Conservation (phyloP, 257 asterid genomes). For the Solanum tacnaense region DNA sequence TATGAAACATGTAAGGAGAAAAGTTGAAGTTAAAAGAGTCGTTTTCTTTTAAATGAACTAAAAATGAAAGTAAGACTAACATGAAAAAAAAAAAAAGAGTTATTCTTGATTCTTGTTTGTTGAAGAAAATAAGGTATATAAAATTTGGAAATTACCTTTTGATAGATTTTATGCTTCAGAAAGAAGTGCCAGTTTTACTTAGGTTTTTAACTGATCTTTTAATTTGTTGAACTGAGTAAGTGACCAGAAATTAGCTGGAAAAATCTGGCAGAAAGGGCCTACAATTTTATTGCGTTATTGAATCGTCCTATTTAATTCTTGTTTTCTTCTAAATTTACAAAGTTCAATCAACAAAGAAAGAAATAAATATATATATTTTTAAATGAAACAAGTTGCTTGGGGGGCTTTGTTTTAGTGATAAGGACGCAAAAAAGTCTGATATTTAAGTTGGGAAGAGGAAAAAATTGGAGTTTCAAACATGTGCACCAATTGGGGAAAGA, state of each 20-base stretch:
- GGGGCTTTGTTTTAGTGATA: not conserved
- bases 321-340: not conserved
- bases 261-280: slow-evolving; percentile 3
- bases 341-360: not conserved
- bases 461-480: not conserved
- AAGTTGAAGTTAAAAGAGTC: not conserved
- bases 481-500: not conserved
- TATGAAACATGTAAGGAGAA: not conserved
- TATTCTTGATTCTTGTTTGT: not conserved
- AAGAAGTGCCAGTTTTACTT: not conserved
- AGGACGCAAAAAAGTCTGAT: not conserved
- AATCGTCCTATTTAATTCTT: not conserved
- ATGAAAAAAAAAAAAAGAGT: not conserved
- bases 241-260: not conserved
- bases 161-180: not conserved
- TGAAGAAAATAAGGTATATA: not conserved
- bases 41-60: not conserved
- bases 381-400: not conserved
- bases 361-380: too few species aligned
- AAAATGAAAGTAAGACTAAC: not conserved
- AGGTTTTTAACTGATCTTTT: not conserved
- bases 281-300: not conserved
- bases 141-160: not conserved
- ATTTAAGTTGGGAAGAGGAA: not conserved
- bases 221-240: not conserved